Evolutionary conservation across 2,329 filamentous ascomycete genomes (phyloP), one percentile per base, ranked within the genome.

Genomic region (Erysiphe pulchra): DNA sequence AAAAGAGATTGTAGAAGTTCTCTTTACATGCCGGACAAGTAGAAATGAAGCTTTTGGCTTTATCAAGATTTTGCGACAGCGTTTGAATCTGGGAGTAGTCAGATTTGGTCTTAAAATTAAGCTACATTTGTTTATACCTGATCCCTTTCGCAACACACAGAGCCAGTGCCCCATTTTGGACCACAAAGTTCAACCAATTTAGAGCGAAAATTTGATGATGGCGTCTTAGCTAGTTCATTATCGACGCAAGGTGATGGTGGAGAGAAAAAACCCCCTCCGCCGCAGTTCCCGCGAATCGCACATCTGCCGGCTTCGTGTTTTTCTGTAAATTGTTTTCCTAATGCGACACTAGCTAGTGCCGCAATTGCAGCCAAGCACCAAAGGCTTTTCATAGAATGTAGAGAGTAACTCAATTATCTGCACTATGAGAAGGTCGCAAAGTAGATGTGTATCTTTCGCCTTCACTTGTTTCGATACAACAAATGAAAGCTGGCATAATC

Each of bases 1-100:
- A 98, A 62, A 98, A 98, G 40, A 92, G 69, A 64, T 98, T 92
- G 68, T 83, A 95, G 67, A 98, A 98, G 66, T 98, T 98, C 55
- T 86, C 80, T 62, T 90, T 92, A 71, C 90, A 98, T 31, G 92
- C 90, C 1, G 90, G 90, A 60, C 90, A 98, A 10, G 85, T 84
- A 24, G 85, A 77, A 59, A 98, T 85, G 57, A 98, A 80, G 48
- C 79, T 76, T 54, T 86, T 84, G 1, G 85, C 87, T 18, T 83
- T 83, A 53, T 82, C 79, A 47, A 98, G 70, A 56, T 93, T 92
- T 49, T 73, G 78, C 54, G 82, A 78, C 50, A 98, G 73, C 1
- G 79, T 69, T 54, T 81, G 73, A 47, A 98, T 68, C 80, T 86
- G 55, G 24, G 33, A 16, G 16, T 48, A 20, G 49, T 31, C 2